Conservation (phyloP, 2,329 filamentous ascomycete species). For the Pseudogymnoascus sp. region DNA sequence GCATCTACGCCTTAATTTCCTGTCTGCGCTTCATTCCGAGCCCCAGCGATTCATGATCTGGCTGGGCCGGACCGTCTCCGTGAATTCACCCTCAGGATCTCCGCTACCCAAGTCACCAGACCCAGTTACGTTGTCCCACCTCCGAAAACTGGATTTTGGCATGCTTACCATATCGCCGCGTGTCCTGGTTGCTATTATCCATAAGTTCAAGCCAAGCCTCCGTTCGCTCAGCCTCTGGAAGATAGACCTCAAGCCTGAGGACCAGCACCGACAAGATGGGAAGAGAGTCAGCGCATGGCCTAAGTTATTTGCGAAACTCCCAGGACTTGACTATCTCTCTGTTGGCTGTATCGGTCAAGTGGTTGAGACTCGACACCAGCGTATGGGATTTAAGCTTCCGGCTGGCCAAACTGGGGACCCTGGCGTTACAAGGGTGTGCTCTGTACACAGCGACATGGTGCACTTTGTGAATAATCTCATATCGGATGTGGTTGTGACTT, state of each 20-base stretch:
- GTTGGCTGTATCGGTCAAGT: neutral
- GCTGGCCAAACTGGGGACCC: neutral
- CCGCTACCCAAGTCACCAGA: constrained; percentile 16
- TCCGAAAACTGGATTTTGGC: constrained; percentile 40
- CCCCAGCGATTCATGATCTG: constrained; percentile 32
- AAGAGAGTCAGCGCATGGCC: constrained; percentile 33
- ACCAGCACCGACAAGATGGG: neutral
- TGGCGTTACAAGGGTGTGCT: neutral
- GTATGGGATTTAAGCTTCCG: neutral
- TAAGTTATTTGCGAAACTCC: constrained; percentile 32
- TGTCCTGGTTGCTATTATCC: constrained; percentile 30
- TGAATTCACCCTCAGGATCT: neutral
- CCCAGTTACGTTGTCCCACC: constrained; percentile 27
- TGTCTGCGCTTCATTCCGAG: neutral
- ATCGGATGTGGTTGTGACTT: neutral
- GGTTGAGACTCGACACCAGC: neutral
- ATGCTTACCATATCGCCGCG: constrained; percentile 26
- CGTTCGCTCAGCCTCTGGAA: constrained; percentile 39
- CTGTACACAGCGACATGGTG: neutral
- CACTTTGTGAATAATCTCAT: neutral
- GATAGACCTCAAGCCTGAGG: constrained; percentile 25
- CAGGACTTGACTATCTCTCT: constrained; percentile 15
- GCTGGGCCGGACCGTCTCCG: constrained; percentile 24
- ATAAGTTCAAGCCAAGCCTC: constrained; percentile 39
- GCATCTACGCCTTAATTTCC: constrained; percentile 47